A percentile compares a stretch with the other conserved stretches of the same genome.
Conservation (phyloP, 1,139 yeast genomes). For the Pichia sp. region DNA sequence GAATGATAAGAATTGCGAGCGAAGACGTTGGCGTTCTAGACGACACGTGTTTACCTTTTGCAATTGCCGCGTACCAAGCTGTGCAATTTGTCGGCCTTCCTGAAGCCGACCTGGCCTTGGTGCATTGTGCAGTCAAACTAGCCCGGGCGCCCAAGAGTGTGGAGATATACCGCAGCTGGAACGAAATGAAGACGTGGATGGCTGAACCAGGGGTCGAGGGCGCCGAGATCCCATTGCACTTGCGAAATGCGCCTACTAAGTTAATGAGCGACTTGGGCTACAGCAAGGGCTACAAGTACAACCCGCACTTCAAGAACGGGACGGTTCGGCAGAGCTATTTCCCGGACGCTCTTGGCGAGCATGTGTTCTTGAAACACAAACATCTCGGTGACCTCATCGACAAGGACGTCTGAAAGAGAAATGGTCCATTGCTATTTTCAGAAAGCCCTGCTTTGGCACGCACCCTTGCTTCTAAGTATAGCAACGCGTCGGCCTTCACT, state of each 20-base stretch:
- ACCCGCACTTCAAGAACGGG: slow-evolving; percentile 75
- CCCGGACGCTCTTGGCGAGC: slow-evolving; percentile 47
- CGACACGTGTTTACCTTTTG: slow-evolving; percentile 79
- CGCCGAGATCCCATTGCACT: slow-evolving; percentile 69
- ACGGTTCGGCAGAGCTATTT: slow-evolving; percentile 65
- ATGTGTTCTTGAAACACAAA: slow-evolving; percentile 34
- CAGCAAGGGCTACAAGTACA: slow-evolving; percentile 79
- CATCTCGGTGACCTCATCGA: slow-evolving; percentile 42
- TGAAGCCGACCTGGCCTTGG: slow-evolving; percentile 85
- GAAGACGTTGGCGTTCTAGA: slow-evolving; percentile 87
- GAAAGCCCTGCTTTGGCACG: not conserved
- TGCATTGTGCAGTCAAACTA: slow-evolving; percentile 85
- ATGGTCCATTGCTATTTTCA: not conserved
- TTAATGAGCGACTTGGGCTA: slow-evolving; percentile 88
- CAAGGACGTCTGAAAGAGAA: slow-evolving; percentile 26
- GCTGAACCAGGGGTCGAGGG: slow-evolving; percentile 60
- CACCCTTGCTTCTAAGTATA: not conserved
- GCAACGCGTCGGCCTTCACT: not conserved
- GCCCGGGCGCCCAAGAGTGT: slow-evolving; percentile 86
- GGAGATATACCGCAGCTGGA: slow-evolving; percentile 75
- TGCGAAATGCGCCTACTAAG: slow-evolving; percentile 89
- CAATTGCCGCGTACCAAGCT: slow-evolving; percentile 80
- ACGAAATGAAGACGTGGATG: slow-evolving; percentile 55
- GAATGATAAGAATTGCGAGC: slow-evolving; percentile 90
- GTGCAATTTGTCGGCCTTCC: slow-evolving; percentile 95